Percentiles rank a stretch among this genome's conserved stretches.
Conservation (phyloP, 1,284 basidiomycete genomes). For the Trichosporon sp. region DNA sequence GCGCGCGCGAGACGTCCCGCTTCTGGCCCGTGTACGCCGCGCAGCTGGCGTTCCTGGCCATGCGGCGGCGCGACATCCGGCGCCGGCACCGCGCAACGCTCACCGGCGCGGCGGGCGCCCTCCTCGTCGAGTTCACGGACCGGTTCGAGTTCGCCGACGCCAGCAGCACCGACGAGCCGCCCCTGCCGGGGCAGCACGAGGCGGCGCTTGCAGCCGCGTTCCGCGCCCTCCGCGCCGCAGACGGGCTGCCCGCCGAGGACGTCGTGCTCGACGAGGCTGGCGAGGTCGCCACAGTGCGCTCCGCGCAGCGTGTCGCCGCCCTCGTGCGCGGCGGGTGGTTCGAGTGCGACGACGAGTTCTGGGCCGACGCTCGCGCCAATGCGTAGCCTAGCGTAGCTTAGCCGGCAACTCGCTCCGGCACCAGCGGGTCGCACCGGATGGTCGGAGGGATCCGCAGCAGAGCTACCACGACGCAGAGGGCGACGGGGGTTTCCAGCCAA, state of each 20-base stretch:
- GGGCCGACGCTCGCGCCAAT: not conserved
- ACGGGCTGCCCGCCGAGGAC: not conserved
- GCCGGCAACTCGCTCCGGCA: too few species aligned
- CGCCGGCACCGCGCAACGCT: not conserved
- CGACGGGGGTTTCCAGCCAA: not conserved
- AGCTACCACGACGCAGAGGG: not conserved
- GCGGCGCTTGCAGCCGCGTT: not conserved
- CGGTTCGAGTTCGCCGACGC: not conserved
- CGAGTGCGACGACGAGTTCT: slow-evolving; percentile 3
- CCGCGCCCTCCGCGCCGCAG: not conserved
- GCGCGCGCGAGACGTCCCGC: not conserved
- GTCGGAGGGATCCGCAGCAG: not conserved
- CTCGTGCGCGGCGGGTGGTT: not conserved
- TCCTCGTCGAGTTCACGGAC: not conserved
- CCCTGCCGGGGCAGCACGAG: not conserved
- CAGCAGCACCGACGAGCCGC: not conserved
- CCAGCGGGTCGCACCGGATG: too few species aligned
- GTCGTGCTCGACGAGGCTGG: not conserved
- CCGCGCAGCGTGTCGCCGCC: not conserved
- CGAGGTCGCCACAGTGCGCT: not conserved
- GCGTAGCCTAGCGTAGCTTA: too few species aligned
- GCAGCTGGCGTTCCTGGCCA: not conserved
- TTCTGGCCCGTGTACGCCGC: not conserved
- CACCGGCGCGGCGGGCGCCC: not conserved
- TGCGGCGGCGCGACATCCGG: not conserved